Evolutionary conservation across 1,284 basidiomycete species (phyloP).

Genomic region (Ganoderma lucidum): DNA sequence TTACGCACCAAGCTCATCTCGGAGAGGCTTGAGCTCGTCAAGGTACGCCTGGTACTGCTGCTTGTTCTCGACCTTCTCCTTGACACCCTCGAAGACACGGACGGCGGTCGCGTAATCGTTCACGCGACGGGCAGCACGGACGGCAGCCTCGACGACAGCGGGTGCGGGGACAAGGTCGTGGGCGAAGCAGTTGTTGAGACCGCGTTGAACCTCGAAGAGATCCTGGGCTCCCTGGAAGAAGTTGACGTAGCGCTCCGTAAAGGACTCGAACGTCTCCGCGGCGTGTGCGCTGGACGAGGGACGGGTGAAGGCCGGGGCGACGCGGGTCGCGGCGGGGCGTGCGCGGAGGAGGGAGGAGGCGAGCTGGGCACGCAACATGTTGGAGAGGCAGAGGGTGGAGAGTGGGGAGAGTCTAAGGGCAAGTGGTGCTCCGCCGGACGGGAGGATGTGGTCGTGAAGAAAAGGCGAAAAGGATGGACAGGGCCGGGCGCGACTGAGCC

Average conservation of each 20-base stretch:
- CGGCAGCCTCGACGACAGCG: slow-evolving; percentile 88
- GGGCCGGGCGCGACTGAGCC: slow-evolving; percentile 39
- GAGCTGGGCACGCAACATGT: slow-evolving; percentile 52
- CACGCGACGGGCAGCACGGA: slow-evolving; percentile 90
- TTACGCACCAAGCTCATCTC: slow-evolving; percentile 84
- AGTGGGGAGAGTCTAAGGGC: slow-evolving; percentile 23
- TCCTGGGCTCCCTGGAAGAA: slow-evolving; percentile 96
- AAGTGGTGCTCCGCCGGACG: slow-evolving; percentile 17
- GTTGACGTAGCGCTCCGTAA: slow-evolving; percentile 91
- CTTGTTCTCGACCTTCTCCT: slow-evolving; percentile 96
- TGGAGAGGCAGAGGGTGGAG: slow-evolving; percentile 24
- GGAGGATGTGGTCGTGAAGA: slow-evolving; percentile 35
- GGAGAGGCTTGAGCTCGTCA: slow-evolving; percentile 84
- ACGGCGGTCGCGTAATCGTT: slow-evolving; percentile 98
- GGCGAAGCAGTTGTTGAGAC: slow-evolving; percentile 99
- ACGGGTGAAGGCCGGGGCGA: slow-evolving; percentile 54
- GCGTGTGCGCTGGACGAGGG: slow-evolving; percentile 64
- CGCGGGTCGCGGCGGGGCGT: slow-evolving; percentile 49
- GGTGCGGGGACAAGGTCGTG: slow-evolving; percentile 97
- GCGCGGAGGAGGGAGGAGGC: slow-evolving; percentile 67
- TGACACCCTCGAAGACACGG: slow-evolving; percentile 91
- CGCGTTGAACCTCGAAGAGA: slow-evolving; percentile 97
- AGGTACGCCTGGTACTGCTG: slow-evolving; percentile 92
- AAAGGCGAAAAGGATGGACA: slow-evolving; percentile 37
- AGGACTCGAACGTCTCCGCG: slow-evolving; percentile 93